These are phyloP conservation scores for Penicillium taxi DNA, from an alignment of 495 filamentous ascomycete genomes.

Conservation along the genomic window DNA sequence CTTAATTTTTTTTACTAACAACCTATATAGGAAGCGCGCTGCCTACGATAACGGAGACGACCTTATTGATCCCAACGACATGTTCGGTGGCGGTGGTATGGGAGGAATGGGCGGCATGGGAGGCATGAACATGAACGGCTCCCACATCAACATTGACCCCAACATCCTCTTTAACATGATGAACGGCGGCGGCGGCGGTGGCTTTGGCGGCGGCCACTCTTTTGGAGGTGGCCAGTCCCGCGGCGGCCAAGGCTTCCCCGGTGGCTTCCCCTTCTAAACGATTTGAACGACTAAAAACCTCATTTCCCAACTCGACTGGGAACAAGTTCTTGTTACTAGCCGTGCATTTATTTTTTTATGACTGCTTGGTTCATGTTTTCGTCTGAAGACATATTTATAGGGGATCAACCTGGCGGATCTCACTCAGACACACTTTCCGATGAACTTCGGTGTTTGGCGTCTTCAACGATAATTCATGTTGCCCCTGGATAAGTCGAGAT, in stretches of 20 bases:
- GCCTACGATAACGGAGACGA: conserved; percentile 91
- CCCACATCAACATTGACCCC: conserved; percentile 46
- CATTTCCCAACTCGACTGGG: background rate
- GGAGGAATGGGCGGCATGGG: conserved; percentile 43
- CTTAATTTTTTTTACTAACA: conserved; percentile 15
- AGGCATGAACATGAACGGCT: conserved; percentile 49
- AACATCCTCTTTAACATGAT: conserved; percentile 52
- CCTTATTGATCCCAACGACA: conserved; percentile 78
- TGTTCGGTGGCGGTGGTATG: conserved; percentile 59
- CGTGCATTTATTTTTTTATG: background rate
- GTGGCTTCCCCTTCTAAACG: conserved; percentile 36
- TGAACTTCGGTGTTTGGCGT: background rate
- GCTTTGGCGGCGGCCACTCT: conserved; percentile 39
- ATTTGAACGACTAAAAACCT: background rate
- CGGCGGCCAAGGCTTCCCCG: conserved; percentile 30
- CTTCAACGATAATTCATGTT: too few species aligned
- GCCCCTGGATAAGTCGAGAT: too few species aligned
- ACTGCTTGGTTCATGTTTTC: background rate
- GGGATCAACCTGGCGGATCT: background rate
- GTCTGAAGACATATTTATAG: background rate
- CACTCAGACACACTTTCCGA: background rate
- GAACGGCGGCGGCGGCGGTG: conserved; percentile 38
- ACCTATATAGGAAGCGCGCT: conserved; percentile 57
- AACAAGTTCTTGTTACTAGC: background rate
- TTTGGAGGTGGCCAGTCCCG: conserved; percentile 30